A percentile compares a stretch with the other conserved stretches of the same genome.
phyloP scores from a whole-genome alignment of 2,329 filamentous ascomycete species.

The Lasiodiplodia gonubiensis region DNA sequence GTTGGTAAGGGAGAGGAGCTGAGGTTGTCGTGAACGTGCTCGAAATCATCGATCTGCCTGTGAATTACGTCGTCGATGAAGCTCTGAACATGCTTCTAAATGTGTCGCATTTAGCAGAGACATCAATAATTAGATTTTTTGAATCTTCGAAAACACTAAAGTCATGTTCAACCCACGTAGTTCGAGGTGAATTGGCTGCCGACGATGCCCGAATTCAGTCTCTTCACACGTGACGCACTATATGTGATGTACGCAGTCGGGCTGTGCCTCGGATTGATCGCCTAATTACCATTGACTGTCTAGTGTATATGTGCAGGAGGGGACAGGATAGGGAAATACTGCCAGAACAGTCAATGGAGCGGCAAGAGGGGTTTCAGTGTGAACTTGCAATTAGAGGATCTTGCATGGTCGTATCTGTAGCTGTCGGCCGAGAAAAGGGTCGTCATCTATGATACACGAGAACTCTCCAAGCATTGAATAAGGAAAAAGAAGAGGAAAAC shows the following conservation, averaged over 20 bases:
- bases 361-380: not conserved
- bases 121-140: not conserved
- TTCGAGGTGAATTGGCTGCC: not conserved
- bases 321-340: not conserved
- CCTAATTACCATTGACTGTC: slow-evolving; percentile 15
- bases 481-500: slow-evolving; percentile 12
- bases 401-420: slow-evolving; percentile 13
- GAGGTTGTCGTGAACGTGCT: not conserved
- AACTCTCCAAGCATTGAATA: not conserved
- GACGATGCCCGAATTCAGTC: slow-evolving; percentile 4
- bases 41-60: not conserved
- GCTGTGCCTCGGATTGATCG: not conserved
- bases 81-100: not conserved
- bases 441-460: slow-evolving; percentile 27
- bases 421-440: slow-evolving; percentile 14
- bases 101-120: not conserved
- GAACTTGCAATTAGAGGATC: slow-evolving; percentile 12
- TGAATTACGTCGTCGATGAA: not conserved
- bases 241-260: no score
- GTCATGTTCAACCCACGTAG: not conserved
- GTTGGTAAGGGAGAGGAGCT: slow-evolving; percentile 48
- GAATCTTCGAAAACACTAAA: not conserved
- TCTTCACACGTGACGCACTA: not conserved
- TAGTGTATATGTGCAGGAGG: not conserved
- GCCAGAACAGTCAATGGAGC: slow-evolving; percentile 12